Evolutionary conservation across 1,284 basidiomycete genomes (phyloP), one percentile per base, ranked within the genome.

Genomic region (Gomphus bonarii): DNA sequence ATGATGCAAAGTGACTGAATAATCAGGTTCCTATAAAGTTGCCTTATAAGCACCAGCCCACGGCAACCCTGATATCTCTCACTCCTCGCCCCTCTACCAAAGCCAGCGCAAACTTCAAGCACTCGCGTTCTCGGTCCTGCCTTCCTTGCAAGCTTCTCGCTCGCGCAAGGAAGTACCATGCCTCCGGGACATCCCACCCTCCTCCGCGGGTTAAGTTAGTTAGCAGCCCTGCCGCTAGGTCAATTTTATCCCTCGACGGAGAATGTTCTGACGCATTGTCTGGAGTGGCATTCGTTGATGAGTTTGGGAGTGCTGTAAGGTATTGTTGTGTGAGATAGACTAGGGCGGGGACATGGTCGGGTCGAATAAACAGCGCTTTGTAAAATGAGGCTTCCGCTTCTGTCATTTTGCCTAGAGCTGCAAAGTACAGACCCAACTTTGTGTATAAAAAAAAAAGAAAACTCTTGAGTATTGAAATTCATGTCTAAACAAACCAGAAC

Each of bases 151-250:
- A 65, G 40, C 84, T 81, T 65, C 87, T 88, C 18, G 89, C 87
- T 65, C 84, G 86, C 5, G 84, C 87, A 7, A 97, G 76, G 66
- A 85, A 86, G 68, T 86, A 95, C 94, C 94, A 97, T 28, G 89
- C 93, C 68, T 97, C 93, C 0, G 91, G 81, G 2, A 88, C 79
- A 67, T 95, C 87, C 91, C 92, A 97, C 4, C 86, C 94, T 0
- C 73, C 68, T 0, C 84, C 82, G 18, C 76, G 73, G 1, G 82
- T 81, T 56, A 85, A 65, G 61, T 84, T 79, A 0, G 73, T 72
- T 9, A 89, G 69, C 63, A 92, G 71, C 1, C 83, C 83, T 8
- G 84, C 85, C 0, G 85, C 85, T 48, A 92, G 72, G 66, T 89
- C 84, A n/a, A 85, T 72, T 61, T 80, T 82, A 69, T 75, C 79